Conservation (phyloP, 805 yeast genomes). For the Saccharomycopsis vini region DNA sequence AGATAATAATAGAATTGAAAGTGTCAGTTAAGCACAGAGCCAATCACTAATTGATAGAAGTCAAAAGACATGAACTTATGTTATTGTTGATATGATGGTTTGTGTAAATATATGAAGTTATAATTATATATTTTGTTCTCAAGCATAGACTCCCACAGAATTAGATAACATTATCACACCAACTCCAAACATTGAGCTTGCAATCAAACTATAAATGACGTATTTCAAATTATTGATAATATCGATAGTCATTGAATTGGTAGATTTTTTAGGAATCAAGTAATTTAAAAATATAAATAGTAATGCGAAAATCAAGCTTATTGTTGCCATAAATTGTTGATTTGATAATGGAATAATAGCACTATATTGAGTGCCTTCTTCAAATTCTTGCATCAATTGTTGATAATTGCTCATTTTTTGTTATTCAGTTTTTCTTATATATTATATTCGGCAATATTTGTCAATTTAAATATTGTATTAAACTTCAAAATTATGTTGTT, state of each 20-base stretch:
- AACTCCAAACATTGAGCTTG: conserved; percentile 14
- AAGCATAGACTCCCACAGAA: conserved; percentile 17
- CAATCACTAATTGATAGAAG: too few species aligned
- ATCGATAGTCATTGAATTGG: not conserved
- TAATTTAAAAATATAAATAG: conserved; percentile 9
- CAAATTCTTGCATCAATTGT: conserved; percentile 1
- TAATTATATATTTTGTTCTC: not conserved
- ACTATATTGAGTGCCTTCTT: not conserved
- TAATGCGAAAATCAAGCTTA: conserved; percentile 2
- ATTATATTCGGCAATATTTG: too few species aligned
- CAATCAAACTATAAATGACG: conserved; percentile 11
- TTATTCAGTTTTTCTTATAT: too few species aligned
- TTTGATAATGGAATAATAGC: conserved; percentile 11
- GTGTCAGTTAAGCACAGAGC: too few species aligned
- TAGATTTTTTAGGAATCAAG: conserved; percentile 7
- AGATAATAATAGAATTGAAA: too few species aligned
- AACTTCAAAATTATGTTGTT: too few species aligned
- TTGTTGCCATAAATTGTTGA: conserved; percentile 10
- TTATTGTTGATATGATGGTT: too few species aligned
- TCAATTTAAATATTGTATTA: too few species aligned
- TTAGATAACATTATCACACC: conserved; percentile 16
- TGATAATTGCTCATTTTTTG: conserved; percentile 3
- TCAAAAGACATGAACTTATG: too few species aligned
- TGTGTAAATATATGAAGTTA: too few species aligned
- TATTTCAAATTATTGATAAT: conserved; percentile 4